Percentiles rank a stretch among this genome's conserved stretches.
phyloP scores from a whole-genome alignment of 108 stramenopile genomes.

The Schizochytrium sp. region DNA sequence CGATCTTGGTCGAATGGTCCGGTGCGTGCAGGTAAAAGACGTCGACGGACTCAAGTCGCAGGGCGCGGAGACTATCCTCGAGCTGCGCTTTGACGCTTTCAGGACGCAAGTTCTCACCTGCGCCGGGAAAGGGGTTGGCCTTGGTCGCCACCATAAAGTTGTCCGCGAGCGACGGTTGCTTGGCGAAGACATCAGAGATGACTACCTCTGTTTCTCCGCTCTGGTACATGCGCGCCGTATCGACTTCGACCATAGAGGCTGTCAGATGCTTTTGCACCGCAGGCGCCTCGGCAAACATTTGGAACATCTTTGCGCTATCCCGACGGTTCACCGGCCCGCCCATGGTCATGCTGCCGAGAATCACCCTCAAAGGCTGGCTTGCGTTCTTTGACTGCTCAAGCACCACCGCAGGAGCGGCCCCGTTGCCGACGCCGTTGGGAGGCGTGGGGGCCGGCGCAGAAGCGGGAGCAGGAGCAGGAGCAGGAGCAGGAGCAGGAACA shows the following conservation, averaged over 20 bases:
- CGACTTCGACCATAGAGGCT: neutral
- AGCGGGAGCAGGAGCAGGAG: neutral
- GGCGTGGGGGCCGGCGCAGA: neutral
- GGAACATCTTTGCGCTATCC: neutral
- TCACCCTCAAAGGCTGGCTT: neutral
- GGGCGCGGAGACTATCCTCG: neutral
- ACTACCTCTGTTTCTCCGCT: neutral
- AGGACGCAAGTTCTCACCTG: neutral
- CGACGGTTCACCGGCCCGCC: neutral
- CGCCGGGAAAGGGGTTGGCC: conserved; percentile 4
- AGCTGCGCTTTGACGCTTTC: conserved; percentile 22
- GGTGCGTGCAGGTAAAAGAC: conserved; percentile 41
- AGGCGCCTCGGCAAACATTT: neutral
- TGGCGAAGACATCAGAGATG: neutral
- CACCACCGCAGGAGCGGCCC: neutral
- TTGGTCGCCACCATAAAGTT: neutral
- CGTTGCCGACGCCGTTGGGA: neutral
- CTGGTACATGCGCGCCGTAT: conserved; percentile 14
- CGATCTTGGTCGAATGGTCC: conserved; percentile 26
- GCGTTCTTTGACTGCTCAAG: neutral
- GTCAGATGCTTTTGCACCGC: neutral
- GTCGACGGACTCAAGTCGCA: neutral
- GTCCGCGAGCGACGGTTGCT: neutral
- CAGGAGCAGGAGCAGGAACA: neutral
- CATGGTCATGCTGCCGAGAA: conserved; percentile 22